Evolutionary conservation across 2,329 filamentous ascomycete genomes (phyloP), one percentile per base, ranked within the genome.

Genomic region (Fusarium burgessii): DNA sequence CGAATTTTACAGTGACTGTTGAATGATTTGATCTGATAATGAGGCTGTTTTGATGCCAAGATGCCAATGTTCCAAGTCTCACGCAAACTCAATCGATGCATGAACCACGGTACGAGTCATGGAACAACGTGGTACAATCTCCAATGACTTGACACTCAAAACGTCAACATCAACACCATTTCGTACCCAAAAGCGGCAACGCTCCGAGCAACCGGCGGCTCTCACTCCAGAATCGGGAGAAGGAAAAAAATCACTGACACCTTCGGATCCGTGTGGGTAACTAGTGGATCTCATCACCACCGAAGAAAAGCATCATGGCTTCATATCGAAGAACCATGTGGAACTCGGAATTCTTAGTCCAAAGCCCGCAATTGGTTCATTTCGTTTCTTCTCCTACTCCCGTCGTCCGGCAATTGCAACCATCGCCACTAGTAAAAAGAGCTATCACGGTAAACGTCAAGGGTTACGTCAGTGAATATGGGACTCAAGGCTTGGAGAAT

Each of bases 271-370:
- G 64, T 46, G 43, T 64, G 62, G 58, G 42, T 42, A 20, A 20
- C n/a, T n/a, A 5, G 11, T 58, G 27, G 27, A 54, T 23, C 23
- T 23, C 23, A 23, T 23, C 23, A 23, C 4, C 23, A 23, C 46
- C 46, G 27, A 52, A 20, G 25, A 61, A 60, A 49, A 64, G 46
- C 33, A 54, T 49, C 50, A 65, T 46, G 52, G 40, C 62, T 41
- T 66, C 62, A 58, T 47, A 25, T 40, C 49, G 36, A n/a, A 51
- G 47, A 38, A 51, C 25, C 20, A 51, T n/a, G 49, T 59, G 57
- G 57, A 59, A 38, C 58, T 66, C 63, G 63, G 63, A 46, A 60
- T 41, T 66, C 63, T 66, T 66, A 66, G 62, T 66, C 62, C 43
- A 17, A 51, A n/a, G 54, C 63, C 63, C 63, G 63, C 36, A 40